Evolutionary conservation across 306 rosid genomes (phyloP).

Genomic region (Lathyrus sativus): DNA sequence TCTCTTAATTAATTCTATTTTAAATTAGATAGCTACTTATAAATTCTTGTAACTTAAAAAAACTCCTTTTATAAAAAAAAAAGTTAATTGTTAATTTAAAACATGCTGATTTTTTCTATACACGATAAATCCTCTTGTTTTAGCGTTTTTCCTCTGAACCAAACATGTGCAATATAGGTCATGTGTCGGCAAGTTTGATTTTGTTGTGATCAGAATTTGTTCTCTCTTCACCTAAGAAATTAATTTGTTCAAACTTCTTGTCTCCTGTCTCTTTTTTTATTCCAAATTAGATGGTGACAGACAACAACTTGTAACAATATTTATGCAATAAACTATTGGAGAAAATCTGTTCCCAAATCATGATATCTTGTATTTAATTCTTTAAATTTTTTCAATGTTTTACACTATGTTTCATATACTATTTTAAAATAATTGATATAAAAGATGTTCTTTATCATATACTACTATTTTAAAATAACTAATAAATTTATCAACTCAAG

Average conservation of each 20-base stretch:
- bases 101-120: background rate
- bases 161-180: constrained; percentile 42
- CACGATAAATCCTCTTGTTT: background rate
- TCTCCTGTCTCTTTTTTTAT: constrained; percentile 28
- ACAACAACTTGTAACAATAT: constrained; percentile 14
- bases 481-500: no score
- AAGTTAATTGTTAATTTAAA: background rate
- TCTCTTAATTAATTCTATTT: no score
- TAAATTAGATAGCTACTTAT: no score
- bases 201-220: constrained; percentile 11
- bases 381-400: background rate
- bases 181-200: constrained; percentile 42
- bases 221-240: constrained; percentile 25
- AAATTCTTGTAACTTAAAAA: no score
- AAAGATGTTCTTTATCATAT: no score
- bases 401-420: background rate
- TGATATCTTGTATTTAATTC: constrained; percentile 45
- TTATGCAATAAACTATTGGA: constrained; percentile 5
- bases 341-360: constrained; percentile 40
- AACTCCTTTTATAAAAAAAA: no score
- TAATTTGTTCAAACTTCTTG: constrained; percentile 33
- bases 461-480: no score
- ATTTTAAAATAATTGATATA: background rate
- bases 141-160: constrained; percentile 9
- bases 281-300: constrained; percentile 25